Evolutionary conservation across 169 alveolate species (phyloP), one percentile per base, ranked within the genome.

Genomic region (Miamiensis avidus): DNA sequence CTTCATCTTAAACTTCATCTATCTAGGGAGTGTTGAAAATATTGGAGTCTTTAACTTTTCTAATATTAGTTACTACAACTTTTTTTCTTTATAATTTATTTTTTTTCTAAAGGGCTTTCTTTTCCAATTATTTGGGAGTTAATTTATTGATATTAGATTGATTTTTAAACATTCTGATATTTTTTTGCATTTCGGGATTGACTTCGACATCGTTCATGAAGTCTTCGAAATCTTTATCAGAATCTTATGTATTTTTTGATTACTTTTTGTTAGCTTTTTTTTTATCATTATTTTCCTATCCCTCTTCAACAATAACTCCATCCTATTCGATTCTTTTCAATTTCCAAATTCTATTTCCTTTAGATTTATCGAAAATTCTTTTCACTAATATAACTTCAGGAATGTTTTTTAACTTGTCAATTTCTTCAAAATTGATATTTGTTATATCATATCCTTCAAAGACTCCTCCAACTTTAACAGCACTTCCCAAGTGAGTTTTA

Each of bases 381-480:
- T 89, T 94, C 1, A 96, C 98, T 4, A 96, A 29, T 65, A 96
- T 89, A 25, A 95, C 96, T 64, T 94, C 97, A 78, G 97, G 97
- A 65, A 84, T 79, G 79, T 91, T 85, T 76, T 84, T 85, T 0
- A 89, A 82, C n/a, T 75, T 78, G 78, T 82, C 91, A 27, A 90
- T 81, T 25, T 91, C 94, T 76, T 92, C 96, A 33, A 87, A 85
- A 79, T 93, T 93, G 30, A 93, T 82, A 28, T 90, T 82, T 30
- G 93, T 87, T 82, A 97, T 86, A 87, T 97, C 99, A 85, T 95
- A 97, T 25, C 98, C 98, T 31, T 92, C 84, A n/a, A 96, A 98
- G 31, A 93, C 87, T 86, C 95, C 97, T 0, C 98, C 97, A 34
- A 95, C 92, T 76, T 94, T 92, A 27, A 97, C 81, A 78, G 89